Evolutionary conservation across 768 basidiomycete genomes (phyloP), one percentile per base, ranked within the genome.

Genomic region (Mycena crocata): DNA sequence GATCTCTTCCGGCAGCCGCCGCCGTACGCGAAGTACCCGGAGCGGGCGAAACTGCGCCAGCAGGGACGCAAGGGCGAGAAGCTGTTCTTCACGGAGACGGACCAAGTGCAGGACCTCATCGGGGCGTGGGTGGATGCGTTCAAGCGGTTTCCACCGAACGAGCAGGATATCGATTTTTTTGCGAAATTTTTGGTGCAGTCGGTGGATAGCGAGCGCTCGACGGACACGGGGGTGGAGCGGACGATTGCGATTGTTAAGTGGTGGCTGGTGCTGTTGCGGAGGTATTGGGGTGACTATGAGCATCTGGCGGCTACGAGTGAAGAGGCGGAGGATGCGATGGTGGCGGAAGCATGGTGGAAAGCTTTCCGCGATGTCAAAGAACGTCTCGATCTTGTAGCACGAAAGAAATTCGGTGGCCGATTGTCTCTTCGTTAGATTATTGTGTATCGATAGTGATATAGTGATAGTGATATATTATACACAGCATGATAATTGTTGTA

Each of bases 291-390:
- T 14, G 77, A 81, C 5, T 85, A 85, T 59, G 90, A 93, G 76
- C 71, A 78, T 61, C 75, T 78, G 34, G 83, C 81, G 44, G 77
- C 76, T 26, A 77, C 80, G 44, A 77, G 76, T 51, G 66, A 72
- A 34, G 73, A 74, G 30, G 65, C 68, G 68, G 66, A 76, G 79
- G 80, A 74, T 78, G 79, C 37, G 26, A 55, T 5, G 75, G 82
- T 92, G 45, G 93, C 89, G 2, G 82, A 82, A 73, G 87, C 87
- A 40, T 96, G 95, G 95, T 96, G 94, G 95, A 82, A 79, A 55
- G 87, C 90, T 9, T 96, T 93, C 79, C 80, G 86, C 64, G 85
- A 86, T 32, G 89, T 94, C 3, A 93, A 90, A 79, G 80, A 72
- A 15, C 83, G 81, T 71, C 86, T 96, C 78, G 91, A 94, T 69